These are phyloP conservation scores for Cyberlindnera galapagoensis DNA, from an alignment of 805 yeast genomes.

Conservation along the genomic window DNA sequence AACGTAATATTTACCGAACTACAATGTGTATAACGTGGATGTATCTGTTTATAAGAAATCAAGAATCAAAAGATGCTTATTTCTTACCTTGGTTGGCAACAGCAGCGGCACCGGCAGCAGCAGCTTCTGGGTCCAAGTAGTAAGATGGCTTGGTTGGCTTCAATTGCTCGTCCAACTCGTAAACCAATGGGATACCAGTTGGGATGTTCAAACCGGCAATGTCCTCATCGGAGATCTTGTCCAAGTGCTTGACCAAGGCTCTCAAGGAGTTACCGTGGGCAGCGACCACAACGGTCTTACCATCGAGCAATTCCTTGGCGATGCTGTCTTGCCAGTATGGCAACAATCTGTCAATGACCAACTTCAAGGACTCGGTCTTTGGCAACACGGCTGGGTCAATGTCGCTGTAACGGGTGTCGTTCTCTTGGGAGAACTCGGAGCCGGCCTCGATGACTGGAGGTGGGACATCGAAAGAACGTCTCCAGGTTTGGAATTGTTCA, in stretches of 20 bases:
- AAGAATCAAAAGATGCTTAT: constrained; percentile 1
- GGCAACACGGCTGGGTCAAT: constrained; percentile 86
- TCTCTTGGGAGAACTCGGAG: constrained; percentile 77
- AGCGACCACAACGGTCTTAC: constrained; percentile 87
- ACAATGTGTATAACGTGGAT: too few species aligned
- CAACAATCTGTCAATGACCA: constrained; percentile 92
- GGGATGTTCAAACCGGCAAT: constrained; percentile 95
- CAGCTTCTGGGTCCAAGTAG: constrained; percentile 99
- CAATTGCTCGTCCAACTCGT: constrained; percentile 82
- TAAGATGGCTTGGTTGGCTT: constrained; percentile 89
- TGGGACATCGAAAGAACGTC: constrained; percentile 96
- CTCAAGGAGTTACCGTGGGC: constrained; percentile 99
- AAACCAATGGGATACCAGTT: constrained; percentile 97
- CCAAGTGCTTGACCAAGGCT: constrained; percentile 93
- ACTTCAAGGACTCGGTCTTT: constrained; percentile 87
- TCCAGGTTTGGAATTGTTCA: constrained; percentile 93
- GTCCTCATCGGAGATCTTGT: constrained; percentile 84
- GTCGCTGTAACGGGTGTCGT: constrained; percentile 79
- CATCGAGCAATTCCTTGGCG: constrained; percentile 73
- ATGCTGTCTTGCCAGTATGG: constrained; percentile 96
- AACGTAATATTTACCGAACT: too few species aligned
- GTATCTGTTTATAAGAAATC: too few species aligned
- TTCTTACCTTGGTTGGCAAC: constrained; percentile 95
- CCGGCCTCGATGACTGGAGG: constrained; percentile 82
- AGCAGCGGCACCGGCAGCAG: constrained; percentile 99